Evolutionary conservation across 2,329 filamentous ascomycete species (phyloP).

Genomic region (Aspergillus ochraceoroseus): DNA sequence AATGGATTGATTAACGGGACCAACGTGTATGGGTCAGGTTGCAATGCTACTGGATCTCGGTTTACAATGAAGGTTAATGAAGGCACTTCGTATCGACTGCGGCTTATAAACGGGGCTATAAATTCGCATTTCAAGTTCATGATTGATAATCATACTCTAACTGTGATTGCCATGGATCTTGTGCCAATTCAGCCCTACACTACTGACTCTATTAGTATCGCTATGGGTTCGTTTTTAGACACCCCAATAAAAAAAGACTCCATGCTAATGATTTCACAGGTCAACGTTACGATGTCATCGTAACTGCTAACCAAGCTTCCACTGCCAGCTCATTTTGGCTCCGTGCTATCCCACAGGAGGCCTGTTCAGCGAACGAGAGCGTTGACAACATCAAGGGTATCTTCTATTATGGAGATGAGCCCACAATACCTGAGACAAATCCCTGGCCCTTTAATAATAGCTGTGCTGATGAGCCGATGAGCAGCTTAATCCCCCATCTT

Average conservation of each 20-base stretch:
- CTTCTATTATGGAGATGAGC: slow-evolving; percentile 37
- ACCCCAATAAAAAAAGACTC: not conserved
- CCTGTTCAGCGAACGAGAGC: slow-evolving; percentile 42
- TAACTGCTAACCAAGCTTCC: slow-evolving; percentile 26
- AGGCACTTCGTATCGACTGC: slow-evolving; percentile 25
- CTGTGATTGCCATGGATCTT: slow-evolving; percentile 56
- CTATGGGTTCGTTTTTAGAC: slow-evolving; percentile 35
- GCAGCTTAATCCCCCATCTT: slow-evolving; percentile 26
- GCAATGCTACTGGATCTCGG: slow-evolving; percentile 31
- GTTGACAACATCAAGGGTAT: slow-evolving; percentile 49
- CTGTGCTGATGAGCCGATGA: slow-evolving; percentile 28
- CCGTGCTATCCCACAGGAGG: slow-evolving; percentile 42
- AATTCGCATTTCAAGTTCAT: slow-evolving; percentile 41
- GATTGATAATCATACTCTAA: slow-evolving; percentile 52
- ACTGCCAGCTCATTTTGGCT: slow-evolving; percentile 36
- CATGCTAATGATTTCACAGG: slow-evolving; percentile 17
- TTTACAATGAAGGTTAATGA: slow-evolving; percentile 49
- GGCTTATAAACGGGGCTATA: slow-evolving; percentile 27
- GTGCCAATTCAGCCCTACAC: slow-evolving; percentile 55
- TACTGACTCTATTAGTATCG: slow-evolving; percentile 45
- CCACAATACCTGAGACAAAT: slow-evolving; percentile 18
- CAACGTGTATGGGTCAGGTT: slow-evolving; percentile 28
- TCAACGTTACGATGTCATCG: slow-evolving; percentile 40
- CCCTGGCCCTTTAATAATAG: slow-evolving; percentile 20
- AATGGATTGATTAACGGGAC: slow-evolving; percentile 48